These are phyloP conservation scores for Parachlorella kessleri DNA, from an alignment of 139 green algal species.

Conservation along the genomic window DNA sequence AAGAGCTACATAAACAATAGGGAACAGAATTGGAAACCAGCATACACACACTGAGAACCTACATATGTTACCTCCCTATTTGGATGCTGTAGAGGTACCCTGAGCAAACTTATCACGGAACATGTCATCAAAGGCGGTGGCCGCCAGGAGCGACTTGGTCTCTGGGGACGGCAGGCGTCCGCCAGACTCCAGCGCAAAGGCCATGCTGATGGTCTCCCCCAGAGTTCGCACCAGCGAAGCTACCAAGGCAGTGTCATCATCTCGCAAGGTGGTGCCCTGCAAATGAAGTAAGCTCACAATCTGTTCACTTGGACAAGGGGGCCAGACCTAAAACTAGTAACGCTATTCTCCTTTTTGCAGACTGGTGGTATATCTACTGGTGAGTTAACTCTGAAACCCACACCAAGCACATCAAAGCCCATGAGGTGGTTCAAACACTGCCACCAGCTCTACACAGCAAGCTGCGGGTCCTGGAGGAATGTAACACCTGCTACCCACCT, in stretches of 20 bases:
- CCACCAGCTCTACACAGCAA: not conserved
- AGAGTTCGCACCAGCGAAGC: slow-evolving; percentile 10
- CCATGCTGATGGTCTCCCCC: slow-evolving; percentile 15
- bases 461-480: too few species aligned
- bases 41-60: too few species aligned
- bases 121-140: slow-evolving; percentile 39
- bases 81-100: slow-evolving; percentile 11
- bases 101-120: slow-evolving; percentile 1
- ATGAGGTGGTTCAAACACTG: not conserved
- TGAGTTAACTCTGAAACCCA: not conserved
- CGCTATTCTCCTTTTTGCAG: too few species aligned
- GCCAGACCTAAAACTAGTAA: too few species aligned
- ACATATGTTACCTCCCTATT: too few species aligned
- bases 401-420: not conserved
- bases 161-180: not conserved
- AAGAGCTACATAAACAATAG: too few species aligned
- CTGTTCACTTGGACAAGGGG: too few species aligned
- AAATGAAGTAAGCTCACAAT: too few species aligned
- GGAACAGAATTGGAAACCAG: too few species aligned
- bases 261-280: slow-evolving; percentile 7
- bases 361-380: too few species aligned
- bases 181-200: not conserved
- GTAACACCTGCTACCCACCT: slow-evolving; percentile 1
- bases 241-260: slow-evolving; percentile 18
- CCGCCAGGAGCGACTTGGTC: slow-evolving; percentile 23